Base-by-base conservation (phyloP, 305 asterid species). In the Fraxinus dipetala region DNA sequence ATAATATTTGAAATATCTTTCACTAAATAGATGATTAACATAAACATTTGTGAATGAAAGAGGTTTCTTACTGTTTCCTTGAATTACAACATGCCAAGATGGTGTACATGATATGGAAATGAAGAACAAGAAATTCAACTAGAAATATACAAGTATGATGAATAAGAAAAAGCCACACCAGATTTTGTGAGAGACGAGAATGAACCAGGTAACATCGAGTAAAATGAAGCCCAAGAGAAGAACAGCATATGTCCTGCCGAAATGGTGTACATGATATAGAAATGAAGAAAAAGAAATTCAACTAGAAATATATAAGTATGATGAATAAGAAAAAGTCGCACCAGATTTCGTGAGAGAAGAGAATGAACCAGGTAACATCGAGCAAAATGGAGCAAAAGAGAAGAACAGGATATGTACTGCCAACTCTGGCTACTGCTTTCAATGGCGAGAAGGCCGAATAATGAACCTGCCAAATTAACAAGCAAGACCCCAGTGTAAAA, bases 341-440 rank as follows among this genome's bases (percentile, higher is more conserved):
- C 98, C 94, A 92, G 86, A 91, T 92, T 83, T 89, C 87, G 51
- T 43, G 84, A 14, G 94, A 89, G 87, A 92, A 94, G 81, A 92
- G 93, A 18, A 90, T 78, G 83, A 94, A 89, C 96, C 98, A 94
- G 30, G 86, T 84, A 72, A 95, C 28, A 89, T 95, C 97, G 80
- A 93, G 92, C 82, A 89, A 84, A 84, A 92, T 81, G 75, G 97
- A 91, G 81, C 89, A 90, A 81, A 95, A 89, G 79, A 95, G 94
- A 79, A 95, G 97, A 69, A 90, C 86, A 2, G 96, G 97, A 76
- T 95, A 95, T 20, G 99, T 91, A 87, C 97, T 88, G 38, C 97
- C 97, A 97, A 86, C 91, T 91, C 93, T 95, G 97, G 75, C 97
- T 93, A 91, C 97, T 92, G 87, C 98, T 93, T 87, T 92, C 97